Percentiles rank a stretch among this genome's conserved stretches.
phyloP scores from a whole-genome alignment of 352 stramenopile species.

The Globisporangium mamillatum region DNA sequence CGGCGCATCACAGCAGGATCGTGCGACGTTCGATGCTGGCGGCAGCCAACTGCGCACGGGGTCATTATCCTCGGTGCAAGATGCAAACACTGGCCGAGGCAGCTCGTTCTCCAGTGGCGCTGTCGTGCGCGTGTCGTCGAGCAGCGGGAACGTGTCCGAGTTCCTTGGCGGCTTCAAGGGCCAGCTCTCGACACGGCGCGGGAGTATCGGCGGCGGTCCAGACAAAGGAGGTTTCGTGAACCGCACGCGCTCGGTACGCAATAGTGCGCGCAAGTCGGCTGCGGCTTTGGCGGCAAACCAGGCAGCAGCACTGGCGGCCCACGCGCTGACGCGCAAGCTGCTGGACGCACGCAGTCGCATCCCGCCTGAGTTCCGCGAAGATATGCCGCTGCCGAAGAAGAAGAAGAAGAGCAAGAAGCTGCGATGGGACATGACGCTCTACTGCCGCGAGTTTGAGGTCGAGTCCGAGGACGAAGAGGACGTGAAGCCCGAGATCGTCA shows the following conservation, averaged over 20 bases:
- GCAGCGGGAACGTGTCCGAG: conserved; percentile 49
- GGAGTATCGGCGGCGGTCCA: conserved; percentile 14
- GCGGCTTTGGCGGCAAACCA: conserved; percentile 23
- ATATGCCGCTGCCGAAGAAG: conserved; percentile 28
- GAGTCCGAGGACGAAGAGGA: conserved; percentile 52
- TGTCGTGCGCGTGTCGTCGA: conserved; percentile 36
- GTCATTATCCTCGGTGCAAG: background rate
- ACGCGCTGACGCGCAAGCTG: conserved; percentile 43
- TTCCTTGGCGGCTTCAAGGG: conserved; percentile 69
- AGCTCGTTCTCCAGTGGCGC: conserved; percentile 14
- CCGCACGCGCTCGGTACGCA: conserved; percentile 41
- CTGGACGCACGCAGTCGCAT: conserved; percentile 50
- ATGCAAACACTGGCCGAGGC: background rate
- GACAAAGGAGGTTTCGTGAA: conserved; percentile 33
- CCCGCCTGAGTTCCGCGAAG: conserved; percentile 54
- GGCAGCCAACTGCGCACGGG: background rate
- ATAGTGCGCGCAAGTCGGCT: conserved; percentile 35
- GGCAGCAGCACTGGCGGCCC: conserved; percentile 18
- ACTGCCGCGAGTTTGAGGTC: conserved; percentile 57
- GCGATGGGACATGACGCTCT: conserved; percentile 41
- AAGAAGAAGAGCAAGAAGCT: conserved; percentile 43
- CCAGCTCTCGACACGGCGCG: conserved; percentile 35
- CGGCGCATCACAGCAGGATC: conserved; percentile 9
- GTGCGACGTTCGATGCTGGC: conserved; percentile 13
- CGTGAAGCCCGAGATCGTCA: conserved; percentile 17